phyloP scores from a whole-genome alignment of 73 alveolate genomes.

The Paramecium sexaurelia region DNA sequence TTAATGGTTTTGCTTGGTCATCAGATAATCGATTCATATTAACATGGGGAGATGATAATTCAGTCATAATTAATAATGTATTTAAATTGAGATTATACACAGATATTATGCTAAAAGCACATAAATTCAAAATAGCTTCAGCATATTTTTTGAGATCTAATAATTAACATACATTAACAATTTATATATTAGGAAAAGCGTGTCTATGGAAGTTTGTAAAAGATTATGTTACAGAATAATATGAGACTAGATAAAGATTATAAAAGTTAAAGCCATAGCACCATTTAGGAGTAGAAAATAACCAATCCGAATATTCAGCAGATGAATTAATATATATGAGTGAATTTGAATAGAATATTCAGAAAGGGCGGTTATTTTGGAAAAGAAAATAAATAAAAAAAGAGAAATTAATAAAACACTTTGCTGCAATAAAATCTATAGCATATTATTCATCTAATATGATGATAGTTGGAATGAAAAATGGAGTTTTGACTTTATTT shows the following conservation, averaged over 20 bases:
- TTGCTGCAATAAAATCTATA: slow-evolving; percentile 76
- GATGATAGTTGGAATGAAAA: slow-evolving; percentile 83
- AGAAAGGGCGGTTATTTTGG: slow-evolving; percentile 78
- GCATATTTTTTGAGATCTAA: slow-evolving; percentile 81
- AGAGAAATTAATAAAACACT: slow-evolving; percentile 59
- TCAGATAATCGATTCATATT: slow-evolving; percentile 87
- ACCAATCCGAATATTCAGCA: slow-evolving; percentile 12
- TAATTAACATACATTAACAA: slow-evolving; percentile 73
- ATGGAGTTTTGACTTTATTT: slow-evolving; percentile 87
- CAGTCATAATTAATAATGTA: slow-evolving; percentile 86
- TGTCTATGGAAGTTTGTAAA: slow-evolving; percentile 94
- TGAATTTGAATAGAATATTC: slow-evolving; percentile 45
- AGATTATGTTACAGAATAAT: slow-evolving; percentile 70
- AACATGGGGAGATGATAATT: slow-evolving; percentile 90
- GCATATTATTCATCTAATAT: slow-evolving; percentile 78
- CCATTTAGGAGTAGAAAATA: slow-evolving; percentile 59
- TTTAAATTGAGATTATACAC: slow-evolving; percentile 84
- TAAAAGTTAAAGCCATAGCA: slow-evolving; percentile 18
- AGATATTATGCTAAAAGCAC: slow-evolving; percentile 92
- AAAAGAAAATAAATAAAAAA: slow-evolving; percentile 87
- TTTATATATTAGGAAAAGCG: slow-evolving; percentile 87
- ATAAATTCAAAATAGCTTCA: slow-evolving; percentile 84
- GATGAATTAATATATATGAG: slow-evolving; percentile 52
- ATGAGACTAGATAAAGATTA: not conserved
- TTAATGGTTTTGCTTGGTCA: slow-evolving; percentile 90